Evolutionary conservation across 176 grass and related monocot genomes (phyloP).

Genomic region (Lolium multiflorum): DNA sequence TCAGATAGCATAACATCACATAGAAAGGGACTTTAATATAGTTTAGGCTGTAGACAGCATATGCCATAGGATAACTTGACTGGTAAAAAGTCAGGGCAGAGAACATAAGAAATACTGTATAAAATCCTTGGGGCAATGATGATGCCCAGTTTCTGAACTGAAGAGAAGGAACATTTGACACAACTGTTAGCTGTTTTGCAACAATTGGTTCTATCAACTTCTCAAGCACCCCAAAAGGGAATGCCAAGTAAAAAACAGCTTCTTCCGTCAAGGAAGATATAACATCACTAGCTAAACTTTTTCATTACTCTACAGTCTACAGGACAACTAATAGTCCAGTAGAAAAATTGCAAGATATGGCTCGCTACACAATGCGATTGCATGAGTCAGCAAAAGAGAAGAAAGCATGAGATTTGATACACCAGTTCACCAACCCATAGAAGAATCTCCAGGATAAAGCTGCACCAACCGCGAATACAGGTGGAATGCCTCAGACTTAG

Average conservation of each 20-base stretch:
- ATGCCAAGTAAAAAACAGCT: not conserved
- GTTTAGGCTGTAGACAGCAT: constrained; percentile 6
- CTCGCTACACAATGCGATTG: not conserved
- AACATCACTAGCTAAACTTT: not conserved
- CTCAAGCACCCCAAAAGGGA: not conserved
- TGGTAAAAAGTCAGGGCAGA: constrained; percentile 12
- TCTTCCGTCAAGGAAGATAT: not conserved
- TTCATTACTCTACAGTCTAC: not conserved
- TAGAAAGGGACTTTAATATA: not conserved
- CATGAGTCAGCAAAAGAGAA: not conserved
- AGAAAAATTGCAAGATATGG: not conserved
- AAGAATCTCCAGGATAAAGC: constrained; percentile 7
- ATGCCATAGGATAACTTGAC: not conserved
- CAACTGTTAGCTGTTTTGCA: not conserved
- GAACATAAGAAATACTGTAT: not conserved
- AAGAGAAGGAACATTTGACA: not conserved
- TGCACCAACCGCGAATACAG: not conserved
- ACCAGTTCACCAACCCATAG: not conserved
- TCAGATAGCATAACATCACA: not conserved
- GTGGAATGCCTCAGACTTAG: not conserved
- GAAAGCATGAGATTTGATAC: not conserved
- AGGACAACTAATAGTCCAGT: not conserved
- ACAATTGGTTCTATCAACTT: constrained; percentile 23
- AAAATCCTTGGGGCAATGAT: not conserved
- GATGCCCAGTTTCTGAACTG: not conserved